phyloP scores from a whole-genome alignment of 2,329 filamentous ascomycete genomes.

The Plenodomus tracheiphilus region DNA sequence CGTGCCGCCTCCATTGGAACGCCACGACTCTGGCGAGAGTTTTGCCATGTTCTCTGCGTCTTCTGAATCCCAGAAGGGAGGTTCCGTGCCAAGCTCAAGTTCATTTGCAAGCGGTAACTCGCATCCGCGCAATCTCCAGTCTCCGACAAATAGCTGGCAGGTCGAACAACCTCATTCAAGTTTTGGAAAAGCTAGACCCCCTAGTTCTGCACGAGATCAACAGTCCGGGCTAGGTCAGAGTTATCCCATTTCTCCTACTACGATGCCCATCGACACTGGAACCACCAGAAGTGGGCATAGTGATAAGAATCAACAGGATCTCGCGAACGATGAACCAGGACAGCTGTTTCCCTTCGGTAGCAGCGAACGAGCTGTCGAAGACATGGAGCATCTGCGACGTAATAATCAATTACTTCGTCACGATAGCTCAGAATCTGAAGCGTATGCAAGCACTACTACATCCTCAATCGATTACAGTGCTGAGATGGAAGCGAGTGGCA shows the following conservation, averaged over 20 bases:
- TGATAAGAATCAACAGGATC: conserved; percentile 11
- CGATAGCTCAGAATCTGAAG: conserved; percentile 46
- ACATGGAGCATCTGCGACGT: conserved; percentile 44
- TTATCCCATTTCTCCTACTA: conserved; percentile 32
- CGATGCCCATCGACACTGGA: conserved; percentile 22
- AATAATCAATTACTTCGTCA: conserved; percentile 48
- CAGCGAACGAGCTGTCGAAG: conserved; percentile 38
- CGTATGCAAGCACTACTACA: conserved; percentile 36
- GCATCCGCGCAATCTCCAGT: conserved; percentile 26
- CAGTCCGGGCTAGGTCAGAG: conserved; percentile 21
- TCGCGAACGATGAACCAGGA: conserved; percentile 15
- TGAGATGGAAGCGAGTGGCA: conserved; percentile 49
- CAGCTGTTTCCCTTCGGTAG: conserved; percentile 25
- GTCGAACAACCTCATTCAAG: conserved; percentile 31
- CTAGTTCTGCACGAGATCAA: conserved; percentile 6
- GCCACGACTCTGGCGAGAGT: conserved; percentile 64
- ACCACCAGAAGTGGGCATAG: neutral
- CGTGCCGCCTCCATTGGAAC: conserved; percentile 44
- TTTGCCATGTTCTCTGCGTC: conserved; percentile 68
- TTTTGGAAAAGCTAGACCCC: conserved; percentile 31
- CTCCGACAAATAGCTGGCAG: conserved; percentile 34
- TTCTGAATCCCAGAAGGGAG: conserved; percentile 58
- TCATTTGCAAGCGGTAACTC: conserved; percentile 51
- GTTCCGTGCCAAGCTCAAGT: conserved; percentile 56
- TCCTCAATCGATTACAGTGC: conserved; percentile 32